These are phyloP conservation scores for Apiosordaria backusii DNA, from an alignment of 495 filamentous ascomycete species.

Conservation along the genomic window DNA sequence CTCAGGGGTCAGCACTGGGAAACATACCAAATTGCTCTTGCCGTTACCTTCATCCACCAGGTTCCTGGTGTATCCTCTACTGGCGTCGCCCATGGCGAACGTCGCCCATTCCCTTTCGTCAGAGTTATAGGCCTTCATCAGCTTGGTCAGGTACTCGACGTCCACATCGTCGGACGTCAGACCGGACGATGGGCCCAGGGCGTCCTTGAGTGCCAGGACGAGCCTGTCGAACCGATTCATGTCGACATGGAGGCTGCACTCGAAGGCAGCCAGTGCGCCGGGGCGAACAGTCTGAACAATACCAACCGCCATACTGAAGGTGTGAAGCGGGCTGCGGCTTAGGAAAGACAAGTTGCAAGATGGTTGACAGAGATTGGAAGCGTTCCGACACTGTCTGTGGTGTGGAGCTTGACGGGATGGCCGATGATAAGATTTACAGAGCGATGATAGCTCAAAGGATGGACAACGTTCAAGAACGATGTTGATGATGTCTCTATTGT, in stretches of 20 bases:
- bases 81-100: constrained; percentile 65
- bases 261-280: constrained; percentile 10
- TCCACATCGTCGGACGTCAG: constrained; percentile 77
- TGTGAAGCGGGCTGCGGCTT: neutral
- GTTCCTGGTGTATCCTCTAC: constrained; percentile 75
- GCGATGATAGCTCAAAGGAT: constrained; percentile 12
- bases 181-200: constrained; percentile 73
- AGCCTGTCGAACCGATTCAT: constrained; percentile 63
- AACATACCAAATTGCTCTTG: constrained; percentile 77
- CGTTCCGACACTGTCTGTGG: neutral
- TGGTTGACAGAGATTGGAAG: neutral
- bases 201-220: constrained; percentile 64
- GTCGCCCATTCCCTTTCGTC: constrained; percentile 63
- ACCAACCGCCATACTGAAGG: constrained; percentile 28
- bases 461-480: neutral
- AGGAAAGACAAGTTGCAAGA: neutral
- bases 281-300: constrained; percentile 17
- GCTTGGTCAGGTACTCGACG: constrained; percentile 57
- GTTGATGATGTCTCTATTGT: neutral
- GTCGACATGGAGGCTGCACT: constrained; percentile 9
- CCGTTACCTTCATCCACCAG: constrained; percentile 88
- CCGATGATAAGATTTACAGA: constrained; percentile 5
- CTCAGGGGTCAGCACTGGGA: constrained; percentile 15
- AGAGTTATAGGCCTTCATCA: constrained; percentile 71
- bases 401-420: neutral